Evolutionary conservation across 2,329 filamentous ascomycete species (phyloP), one percentile per base, ranked within the genome.

Genomic region (Colletotrichum sp.): DNA sequence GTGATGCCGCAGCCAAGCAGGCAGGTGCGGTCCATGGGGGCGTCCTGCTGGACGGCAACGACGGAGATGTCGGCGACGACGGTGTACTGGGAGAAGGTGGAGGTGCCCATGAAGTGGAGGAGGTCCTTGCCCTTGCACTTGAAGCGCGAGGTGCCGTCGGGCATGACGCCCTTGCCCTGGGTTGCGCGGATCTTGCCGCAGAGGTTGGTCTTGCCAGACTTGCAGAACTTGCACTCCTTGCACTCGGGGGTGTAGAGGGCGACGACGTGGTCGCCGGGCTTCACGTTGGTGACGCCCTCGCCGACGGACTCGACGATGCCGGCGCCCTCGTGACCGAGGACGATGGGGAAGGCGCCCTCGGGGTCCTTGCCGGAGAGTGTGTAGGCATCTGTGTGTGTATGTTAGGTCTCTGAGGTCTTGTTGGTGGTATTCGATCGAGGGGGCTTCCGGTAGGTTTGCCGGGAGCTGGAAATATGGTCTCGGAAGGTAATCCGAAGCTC

Each of bases 161-260:
- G 97, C 96, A 99, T 98, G 79, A 98, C 91, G 82, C 97, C 97
- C 85, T 93, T 94, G 80, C 97, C 97, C 87, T 99, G 97, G 58
- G 97, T 98, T 24, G 72, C 72, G n/a, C 97, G 93, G 86, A 99
- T 99, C 92, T 98, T 98, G 84, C 97, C 97, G 87, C 96, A 98
- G 73, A 98, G 93, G 87, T 98, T 98, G 81, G 96, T 98, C 93
- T 99, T 99, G 87, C 96, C 97, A 55, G 96, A 98, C 86, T 95
- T 97, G 93, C 97, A 99, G 91, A 98, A 98, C 89, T 98, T 98
- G 92, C 97, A 99, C 86, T 98, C 96, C 79, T 91, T 90, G 89
- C 97, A 98, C 88, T 98, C 96, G 77, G 97, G 97, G 61, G 96
- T 98, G 89, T 97, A 97, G 76, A 97, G 93, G 80, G 94, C 94